Conservation (phyloP, 257 asterid species). For the Solanum dulcamara region DNA sequence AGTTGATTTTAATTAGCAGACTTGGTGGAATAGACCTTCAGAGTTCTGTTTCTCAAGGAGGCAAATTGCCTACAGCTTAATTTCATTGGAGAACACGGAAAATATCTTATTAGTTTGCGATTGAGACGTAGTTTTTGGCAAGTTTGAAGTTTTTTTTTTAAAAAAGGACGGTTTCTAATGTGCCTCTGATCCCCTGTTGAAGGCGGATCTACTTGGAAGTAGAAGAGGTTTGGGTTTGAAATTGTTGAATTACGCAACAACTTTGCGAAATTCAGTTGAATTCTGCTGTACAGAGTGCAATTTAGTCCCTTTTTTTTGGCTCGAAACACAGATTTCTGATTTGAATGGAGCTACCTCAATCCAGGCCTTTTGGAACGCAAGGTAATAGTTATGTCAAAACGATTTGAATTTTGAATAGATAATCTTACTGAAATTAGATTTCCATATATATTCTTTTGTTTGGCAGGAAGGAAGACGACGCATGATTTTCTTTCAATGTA, state of each 20-base stretch:
- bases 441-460: neutral
- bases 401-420: neutral
- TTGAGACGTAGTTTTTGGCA: neutral
- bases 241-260: neutral
- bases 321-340: neutral
- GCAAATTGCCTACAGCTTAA: neutral
- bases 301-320: neutral
- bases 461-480: constrained; percentile 38
- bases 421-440: neutral
- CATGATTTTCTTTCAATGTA: constrained; percentile 93
- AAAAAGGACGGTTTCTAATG: neutral
- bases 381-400: constrained; percentile 22
- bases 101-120: neutral
- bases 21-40: constrained; percentile 1
- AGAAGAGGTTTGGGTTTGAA: neutral
- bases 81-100: no score
- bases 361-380: constrained; percentile 47
- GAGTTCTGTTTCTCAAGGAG: neutral
- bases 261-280: constrained; percentile 5
- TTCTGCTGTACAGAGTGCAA: neutral
- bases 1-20: constrained; percentile 26
- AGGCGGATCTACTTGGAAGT: constrained; percentile 19
- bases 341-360: constrained; percentile 72
- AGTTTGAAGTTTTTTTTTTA: neutral
- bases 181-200: neutral